Percentiles rank a stretch among this genome's conserved stretches.
These are phyloP conservation scores for Leptographium procerum DNA, from an alignment of 2,329 filamentous ascomycete species.

Conservation along the genomic window DNA sequence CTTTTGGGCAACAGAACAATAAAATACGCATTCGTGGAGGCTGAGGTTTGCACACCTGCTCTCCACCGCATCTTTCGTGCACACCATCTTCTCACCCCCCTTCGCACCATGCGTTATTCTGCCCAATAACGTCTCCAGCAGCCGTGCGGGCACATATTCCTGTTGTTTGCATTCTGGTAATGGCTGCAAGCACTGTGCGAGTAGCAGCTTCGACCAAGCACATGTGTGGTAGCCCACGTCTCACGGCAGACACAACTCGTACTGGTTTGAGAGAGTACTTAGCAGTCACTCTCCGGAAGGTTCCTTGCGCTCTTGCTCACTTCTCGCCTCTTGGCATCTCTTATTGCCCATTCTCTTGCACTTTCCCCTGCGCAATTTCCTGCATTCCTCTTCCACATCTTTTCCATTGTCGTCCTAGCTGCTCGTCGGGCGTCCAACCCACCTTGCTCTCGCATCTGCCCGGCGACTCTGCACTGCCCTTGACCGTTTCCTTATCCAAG, in stretches of 20 bases:
- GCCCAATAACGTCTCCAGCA: neutral
- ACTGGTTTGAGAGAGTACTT: neutral
- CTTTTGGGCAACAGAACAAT: neutral
- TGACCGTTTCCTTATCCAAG: neutral
- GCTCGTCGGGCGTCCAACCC: neutral
- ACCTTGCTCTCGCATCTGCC: neutral
- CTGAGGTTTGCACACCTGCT: too few relatives aligned
- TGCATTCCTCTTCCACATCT: neutral
- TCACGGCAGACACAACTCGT: neutral
- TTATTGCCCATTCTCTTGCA: neutral
- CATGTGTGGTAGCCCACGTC: neutral
- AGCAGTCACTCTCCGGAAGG: neutral
- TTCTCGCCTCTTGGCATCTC: neutral
- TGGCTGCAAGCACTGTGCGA: neutral
- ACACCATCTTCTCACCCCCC: neutral
- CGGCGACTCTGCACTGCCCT: neutral
- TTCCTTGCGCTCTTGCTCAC: neutral
- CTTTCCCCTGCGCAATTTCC: neutral
- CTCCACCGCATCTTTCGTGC: neutral
- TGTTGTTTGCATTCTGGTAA: neutral
- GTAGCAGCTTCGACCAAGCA: neutral
- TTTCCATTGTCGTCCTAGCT: neutral
- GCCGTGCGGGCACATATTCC: neutral
- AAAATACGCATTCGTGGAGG: too few relatives aligned
- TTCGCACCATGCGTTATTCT: too few relatives aligned